Conservation (phyloP, 2,329 filamentous ascomycete species). For the Ascochyta pisi region DNA sequence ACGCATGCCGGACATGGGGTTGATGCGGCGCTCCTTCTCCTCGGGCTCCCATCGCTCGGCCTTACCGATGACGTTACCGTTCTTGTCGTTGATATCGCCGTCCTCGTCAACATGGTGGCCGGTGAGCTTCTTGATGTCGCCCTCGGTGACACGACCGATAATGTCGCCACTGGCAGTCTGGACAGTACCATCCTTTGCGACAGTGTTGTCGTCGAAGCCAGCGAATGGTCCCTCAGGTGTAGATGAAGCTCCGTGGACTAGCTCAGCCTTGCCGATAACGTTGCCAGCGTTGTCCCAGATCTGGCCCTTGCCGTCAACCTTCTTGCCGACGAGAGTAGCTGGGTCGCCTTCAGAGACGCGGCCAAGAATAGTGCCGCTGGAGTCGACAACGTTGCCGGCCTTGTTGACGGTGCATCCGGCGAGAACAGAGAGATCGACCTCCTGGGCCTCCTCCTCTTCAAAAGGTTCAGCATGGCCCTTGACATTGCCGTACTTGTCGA, state of each 20-base stretch:
- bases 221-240: slow-evolving; percentile 65
- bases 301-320: slow-evolving; percentile 68
- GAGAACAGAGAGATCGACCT: slow-evolving; percentile 65
- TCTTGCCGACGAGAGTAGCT: slow-evolving; percentile 64
- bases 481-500: slow-evolving; percentile 74
- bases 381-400: slow-evolving; percentile 67
- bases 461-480: slow-evolving; percentile 66
- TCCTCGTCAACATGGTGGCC: slow-evolving; percentile 60
- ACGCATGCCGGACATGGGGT: slow-evolving; percentile 64
- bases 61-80: slow-evolving; percentile 61
- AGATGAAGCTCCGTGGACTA: slow-evolving; percentile 60
- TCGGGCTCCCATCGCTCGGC: slow-evolving; percentile 61
- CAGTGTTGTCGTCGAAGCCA: slow-evolving; percentile 63
- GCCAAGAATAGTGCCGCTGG: slow-evolving; percentile 64
- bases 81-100: slow-evolving; percentile 61
- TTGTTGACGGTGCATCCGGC: slow-evolving; percentile 70
- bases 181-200: slow-evolving; percentile 65
- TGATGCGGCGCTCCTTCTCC: slow-evolving; percentile 62
- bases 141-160: slow-evolving; percentile 58
- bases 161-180: slow-evolving; percentile 55
- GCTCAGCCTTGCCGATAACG: slow-evolving; percentile 65
- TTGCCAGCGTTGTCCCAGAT: slow-evolving; percentile 70
- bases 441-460: slow-evolving; percentile 57
- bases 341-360: slow-evolving; percentile 65
- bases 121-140: slow-evolving; percentile 59